phyloP scores from a whole-genome alignment of 1,284 basidiomycete species.

The Sporisorium iseilematis-ciliati region DNA sequence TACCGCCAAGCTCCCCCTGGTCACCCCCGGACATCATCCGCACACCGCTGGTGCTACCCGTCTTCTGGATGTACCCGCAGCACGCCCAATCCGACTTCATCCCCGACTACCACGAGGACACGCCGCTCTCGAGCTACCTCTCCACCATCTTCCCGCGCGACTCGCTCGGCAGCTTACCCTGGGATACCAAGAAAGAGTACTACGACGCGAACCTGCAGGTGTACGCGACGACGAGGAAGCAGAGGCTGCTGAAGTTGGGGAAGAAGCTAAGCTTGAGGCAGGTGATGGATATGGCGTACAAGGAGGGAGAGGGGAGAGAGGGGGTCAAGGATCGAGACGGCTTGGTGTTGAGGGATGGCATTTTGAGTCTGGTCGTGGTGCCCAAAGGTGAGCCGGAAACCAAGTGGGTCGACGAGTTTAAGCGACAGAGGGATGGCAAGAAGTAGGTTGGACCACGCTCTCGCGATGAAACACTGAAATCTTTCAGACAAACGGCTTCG shows the following conservation, averaged over 20 bases:
- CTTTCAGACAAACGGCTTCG: no score
- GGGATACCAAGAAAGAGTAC: slow-evolving; percentile 85
- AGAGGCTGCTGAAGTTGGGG: slow-evolving; percentile 86
- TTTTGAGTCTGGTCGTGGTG: slow-evolving; percentile 85
- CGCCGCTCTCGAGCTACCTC: slow-evolving; percentile 83
- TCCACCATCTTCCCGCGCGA: slow-evolving; percentile 82
- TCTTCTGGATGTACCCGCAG: slow-evolving; percentile 93
- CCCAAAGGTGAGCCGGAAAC: slow-evolving; percentile 84
- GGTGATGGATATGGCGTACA: slow-evolving; percentile 74
- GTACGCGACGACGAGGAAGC: slow-evolving; percentile 83
- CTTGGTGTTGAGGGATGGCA: slow-evolving; percentile 85
- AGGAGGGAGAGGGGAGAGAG: slow-evolving; percentile 71
- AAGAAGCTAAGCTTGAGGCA: slow-evolving; percentile 86
- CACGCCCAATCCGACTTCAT: slow-evolving; percentile 89
- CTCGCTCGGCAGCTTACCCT: slow-evolving; percentile 76
- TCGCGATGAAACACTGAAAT: no score
- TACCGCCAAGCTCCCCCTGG: slow-evolving; percentile 61
- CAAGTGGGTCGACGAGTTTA: slow-evolving; percentile 84
- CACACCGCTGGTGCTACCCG: slow-evolving; percentile 83
- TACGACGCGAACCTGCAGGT: slow-evolving; percentile 77
- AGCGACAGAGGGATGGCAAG: neutral
- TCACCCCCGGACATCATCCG: slow-evolving; percentile 61
- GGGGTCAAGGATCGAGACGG: slow-evolving; percentile 80
- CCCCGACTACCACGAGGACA: slow-evolving; percentile 85
- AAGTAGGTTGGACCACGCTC: no score